Conservation (phyloP, 495 filamentous ascomycete genomes). For the Hypoxylon lienhwacheense region DNA sequence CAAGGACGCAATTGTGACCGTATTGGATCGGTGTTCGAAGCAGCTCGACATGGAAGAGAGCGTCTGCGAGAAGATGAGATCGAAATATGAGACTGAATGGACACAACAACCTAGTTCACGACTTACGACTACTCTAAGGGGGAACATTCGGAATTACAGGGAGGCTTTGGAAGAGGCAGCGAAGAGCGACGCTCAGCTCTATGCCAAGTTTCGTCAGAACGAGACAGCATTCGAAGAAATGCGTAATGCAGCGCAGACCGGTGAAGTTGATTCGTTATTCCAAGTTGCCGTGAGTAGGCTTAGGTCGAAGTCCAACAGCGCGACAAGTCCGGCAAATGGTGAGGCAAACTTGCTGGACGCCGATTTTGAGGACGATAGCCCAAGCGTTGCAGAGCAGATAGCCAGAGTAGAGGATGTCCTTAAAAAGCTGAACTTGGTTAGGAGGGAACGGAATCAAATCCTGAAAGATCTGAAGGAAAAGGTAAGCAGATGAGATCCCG, state of each 20-base stretch:
- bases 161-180: conserved; percentile 88
- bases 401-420: conserved; percentile 84
- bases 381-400: conserved; percentile 88
- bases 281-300: conserved; percentile 74
- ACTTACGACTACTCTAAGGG: conserved; percentile 82
- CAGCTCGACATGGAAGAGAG: conserved; percentile 95
- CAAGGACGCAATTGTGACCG: conserved; percentile 69
- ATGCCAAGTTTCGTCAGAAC: conserved; percentile 78
- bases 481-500: conserved; percentile 53
- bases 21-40: conserved; percentile 78
- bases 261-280: conserved; percentile 87
- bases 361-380: conserved; percentile 77
- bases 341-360: conserved; percentile 87
- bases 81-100: conserved; percentile 95
- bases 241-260: conserved; percentile 82
- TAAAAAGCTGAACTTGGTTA: conserved; percentile 88
- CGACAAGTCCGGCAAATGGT: conserved; percentile 60
- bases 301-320: conserved; percentile 55
- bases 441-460: conserved; percentile 85
- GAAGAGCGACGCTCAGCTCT: conserved; percentile 83
- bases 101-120: conserved; percentile 92
- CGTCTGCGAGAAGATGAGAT: conserved; percentile 98
- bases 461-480: conserved; percentile 97
- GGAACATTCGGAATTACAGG: conserved; percentile 81
- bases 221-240: conserved; percentile 93